Base-by-base conservation (phyloP, 257 asterid species). In the Lantana camara region DNA sequence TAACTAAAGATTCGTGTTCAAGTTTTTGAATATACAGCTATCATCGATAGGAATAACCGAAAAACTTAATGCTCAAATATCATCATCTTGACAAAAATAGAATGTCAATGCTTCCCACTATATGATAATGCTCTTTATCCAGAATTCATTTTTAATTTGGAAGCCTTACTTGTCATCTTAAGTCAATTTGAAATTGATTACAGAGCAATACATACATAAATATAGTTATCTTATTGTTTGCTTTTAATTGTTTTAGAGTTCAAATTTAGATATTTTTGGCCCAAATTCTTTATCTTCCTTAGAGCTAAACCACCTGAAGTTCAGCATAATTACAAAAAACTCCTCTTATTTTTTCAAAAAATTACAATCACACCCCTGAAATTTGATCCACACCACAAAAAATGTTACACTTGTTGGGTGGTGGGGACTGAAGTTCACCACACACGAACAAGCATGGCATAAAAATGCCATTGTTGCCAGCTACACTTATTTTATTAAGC, bases 121-220 rank as follows among this genome's bases (percentile, higher is more conserved):
- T 54, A 37, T 9, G 24, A 35, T 72, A 64, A 50, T 75, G 80
- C 62, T 58, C 57, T 54, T 58, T 69, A 74, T 57, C 63, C 11
- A 48, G 55, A 73, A 9, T 22, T 27, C 2, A 13, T 5, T 6
- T 5, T 38, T 9, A n/a, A n/a, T 38, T 38, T 13, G 19, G 4
- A 27, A 27, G 2, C 32, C 32, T 27, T 5, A 27, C 32, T 27
- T 27, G 5, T 27, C 32, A 27, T 27, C 32, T 27, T 27, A 2
- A 27, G 32, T 27, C 32, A 27, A 27, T 27, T 27, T 27, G 32
- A 27, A 27, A 27, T 27, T 27, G 32, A 27, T 27, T 27, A 27
- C 32, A 27, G 32, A 27, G 32, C 32, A 27, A n/a, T n/a, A n/a
- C n/a, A n/a, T n/a, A n/a, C n/a, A n/a, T n/a, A n/a, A n/a, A n/a